phyloP scores from a whole-genome alignment of 306 rosid genomes.

The Oemleria cerasiformis region DNA sequence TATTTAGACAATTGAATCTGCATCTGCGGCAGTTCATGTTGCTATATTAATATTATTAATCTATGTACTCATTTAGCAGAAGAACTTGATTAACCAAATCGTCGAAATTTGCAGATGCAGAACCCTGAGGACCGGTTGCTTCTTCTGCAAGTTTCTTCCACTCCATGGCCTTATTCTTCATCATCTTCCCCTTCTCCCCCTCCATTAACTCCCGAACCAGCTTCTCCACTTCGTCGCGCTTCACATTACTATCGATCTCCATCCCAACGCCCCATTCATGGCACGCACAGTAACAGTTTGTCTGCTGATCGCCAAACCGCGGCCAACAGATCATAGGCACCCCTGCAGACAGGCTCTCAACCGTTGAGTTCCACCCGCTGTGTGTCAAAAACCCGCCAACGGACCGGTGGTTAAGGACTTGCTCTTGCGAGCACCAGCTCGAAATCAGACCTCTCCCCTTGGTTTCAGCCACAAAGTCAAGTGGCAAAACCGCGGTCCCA shows the following conservation, averaged over 20 bases:
- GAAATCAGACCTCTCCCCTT: constrained; percentile 11
- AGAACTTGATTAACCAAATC: no score
- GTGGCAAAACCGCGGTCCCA: background rate
- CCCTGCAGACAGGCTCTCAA: constrained; percentile 22
- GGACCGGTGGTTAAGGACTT: constrained; percentile 21
- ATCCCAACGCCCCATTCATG: constrained; percentile 20
- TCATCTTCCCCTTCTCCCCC: constrained; percentile 13
- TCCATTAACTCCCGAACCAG: constrained; percentile 22
- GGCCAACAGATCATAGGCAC: constrained; percentile 24
- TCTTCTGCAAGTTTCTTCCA: constrained; percentile 22
- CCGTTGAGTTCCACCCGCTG: constrained; percentile 20
- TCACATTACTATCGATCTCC: constrained; percentile 19
- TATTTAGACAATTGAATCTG: no score
- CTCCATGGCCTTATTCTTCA: constrained; percentile 22
- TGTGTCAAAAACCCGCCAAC: constrained; percentile 25
- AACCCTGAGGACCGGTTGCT: constrained; percentile 7
- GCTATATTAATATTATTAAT: no score
- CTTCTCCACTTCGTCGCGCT: constrained; percentile 22
- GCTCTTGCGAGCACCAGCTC: constrained; percentile 26
- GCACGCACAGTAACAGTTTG: constrained; percentile 17
- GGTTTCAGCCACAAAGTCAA: constrained; percentile 3
- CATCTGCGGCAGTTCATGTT: no score
- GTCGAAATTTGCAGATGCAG: no score
- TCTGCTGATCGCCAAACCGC: constrained; percentile 20
- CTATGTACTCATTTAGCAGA: no score